phyloP scores from a whole-genome alignment of 208 protist genomes.

The Trypanosoma cruzi region DNA sequence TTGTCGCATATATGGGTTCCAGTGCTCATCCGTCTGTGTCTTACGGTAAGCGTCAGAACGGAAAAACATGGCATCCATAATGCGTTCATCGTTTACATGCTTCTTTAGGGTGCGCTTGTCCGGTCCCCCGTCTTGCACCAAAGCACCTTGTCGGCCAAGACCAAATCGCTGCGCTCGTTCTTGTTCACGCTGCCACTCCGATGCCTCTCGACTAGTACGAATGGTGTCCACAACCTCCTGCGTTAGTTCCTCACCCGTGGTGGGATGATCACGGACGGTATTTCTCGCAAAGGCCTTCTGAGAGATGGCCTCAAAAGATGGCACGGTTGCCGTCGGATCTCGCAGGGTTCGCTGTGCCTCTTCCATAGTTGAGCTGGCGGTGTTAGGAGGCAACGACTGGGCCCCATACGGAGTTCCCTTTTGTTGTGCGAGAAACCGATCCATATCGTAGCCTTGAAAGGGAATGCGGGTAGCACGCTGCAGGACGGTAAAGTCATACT shows the following conservation, averaged over 20 bases:
- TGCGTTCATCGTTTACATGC: constrained; percentile 87
- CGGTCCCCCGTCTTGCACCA: constrained; percentile 89
- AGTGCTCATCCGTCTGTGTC: constrained; percentile 72
- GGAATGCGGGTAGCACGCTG: constrained; percentile 63
- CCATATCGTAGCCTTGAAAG: constrained; percentile 89
- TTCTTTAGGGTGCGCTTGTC: constrained; percentile 72
- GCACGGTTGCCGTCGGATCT: constrained; percentile 13
- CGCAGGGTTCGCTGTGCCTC: constrained; percentile 76
- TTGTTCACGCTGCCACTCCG: constrained; percentile 31
- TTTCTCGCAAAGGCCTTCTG: constrained; percentile 58
- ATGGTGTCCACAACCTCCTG: constrained; percentile 45
- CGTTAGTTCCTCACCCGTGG: constrained; percentile 79
- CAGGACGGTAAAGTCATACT: constrained; percentile 76
- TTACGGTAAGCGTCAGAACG: constrained; percentile 66
- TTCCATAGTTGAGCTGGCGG: constrained; percentile 65
- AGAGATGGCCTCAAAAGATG: constrained; percentile 43
- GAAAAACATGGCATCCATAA: constrained; percentile 76
- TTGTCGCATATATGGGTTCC: constrained; percentile 71
- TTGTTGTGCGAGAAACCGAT: constrained; percentile 73
- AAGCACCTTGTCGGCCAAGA: constrained; percentile 76
- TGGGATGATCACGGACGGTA: constrained; percentile 62
- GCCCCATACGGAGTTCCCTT: constrained; percentile 72
- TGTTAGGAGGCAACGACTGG: constrained; percentile 56
- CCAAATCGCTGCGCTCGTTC: constrained; percentile 82
- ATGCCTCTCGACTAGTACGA: constrained; percentile 28